Percentiles rank a stretch among this genome's conserved stretches.
These are phyloP conservation scores for Spiraea crenata DNA, from an alignment of 331 rosid species.

Conservation along the genomic window DNA sequence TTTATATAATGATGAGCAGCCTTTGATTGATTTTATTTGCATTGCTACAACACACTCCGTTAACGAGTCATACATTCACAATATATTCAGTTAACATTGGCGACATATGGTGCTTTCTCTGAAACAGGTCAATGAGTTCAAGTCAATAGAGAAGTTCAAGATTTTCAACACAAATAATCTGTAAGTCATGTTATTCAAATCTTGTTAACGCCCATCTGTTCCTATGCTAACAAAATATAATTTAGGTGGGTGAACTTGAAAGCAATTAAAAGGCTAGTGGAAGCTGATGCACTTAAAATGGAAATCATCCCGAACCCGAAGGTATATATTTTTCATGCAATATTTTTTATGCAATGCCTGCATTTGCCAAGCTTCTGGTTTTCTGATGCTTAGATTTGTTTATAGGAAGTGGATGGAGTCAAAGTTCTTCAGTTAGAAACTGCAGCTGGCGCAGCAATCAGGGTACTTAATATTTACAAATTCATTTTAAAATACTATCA, in stretches of 20 bases:
- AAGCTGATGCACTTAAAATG: conserved; percentile 89
- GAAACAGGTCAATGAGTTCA: conserved; percentile 83
- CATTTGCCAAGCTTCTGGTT: conserved; percentile 21
- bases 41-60: not conserved
- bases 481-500: conserved; percentile 4
- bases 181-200: conserved; percentile 46
- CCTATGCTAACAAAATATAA: conserved; percentile 28
- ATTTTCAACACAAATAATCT: conserved; percentile 96
- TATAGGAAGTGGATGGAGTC: conserved; percentile 86
- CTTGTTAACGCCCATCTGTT: conserved; percentile 13
- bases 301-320: conserved; percentile 98
- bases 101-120: conserved; percentile 32
- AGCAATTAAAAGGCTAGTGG: conserved; percentile 89
- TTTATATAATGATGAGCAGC: not conserved
- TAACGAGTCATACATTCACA: not conserved
- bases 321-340: conserved; percentile 39
- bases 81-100: too few species aligned
- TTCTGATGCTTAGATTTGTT: conserved; percentile 21
- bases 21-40: not conserved
- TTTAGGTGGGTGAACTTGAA: conserved; percentile 92
- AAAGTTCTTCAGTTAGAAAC: conserved; percentile 98
- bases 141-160: conserved; percentile 97
- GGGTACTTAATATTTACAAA: conserved; percentile 45
- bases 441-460: conserved; percentile 98
- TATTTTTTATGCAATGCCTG: conserved; percentile 6